Percentiles rank a stretch among this genome's conserved stretches.
Evolutionary conservation across 352 stramenopile species (phyloP).

Genomic region (Phytopythium boreale): DNA sequence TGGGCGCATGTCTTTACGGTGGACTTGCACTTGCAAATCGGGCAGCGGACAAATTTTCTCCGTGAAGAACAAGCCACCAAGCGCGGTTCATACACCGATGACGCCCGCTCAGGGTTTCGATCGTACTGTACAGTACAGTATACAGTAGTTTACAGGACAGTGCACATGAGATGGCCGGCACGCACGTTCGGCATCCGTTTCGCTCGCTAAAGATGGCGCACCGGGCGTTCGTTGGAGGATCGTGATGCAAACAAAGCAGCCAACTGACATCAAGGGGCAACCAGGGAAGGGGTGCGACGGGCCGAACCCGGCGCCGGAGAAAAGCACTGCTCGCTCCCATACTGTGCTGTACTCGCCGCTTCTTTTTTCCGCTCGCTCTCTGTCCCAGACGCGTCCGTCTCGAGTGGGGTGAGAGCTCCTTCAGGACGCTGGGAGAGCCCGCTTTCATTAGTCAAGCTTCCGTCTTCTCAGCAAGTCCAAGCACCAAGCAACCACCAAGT

Average conservation of each 20-base stretch:
- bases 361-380: too few relatives aligned
- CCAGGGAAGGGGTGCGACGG: background rate
- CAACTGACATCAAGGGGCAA: too few relatives aligned
- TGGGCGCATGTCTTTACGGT: background rate
- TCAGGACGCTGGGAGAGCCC: background rate
- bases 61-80: background rate
- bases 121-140: background rate
- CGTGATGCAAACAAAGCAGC: too few relatives aligned
- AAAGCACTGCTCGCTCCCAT: background rate
- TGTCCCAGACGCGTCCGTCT: background rate
- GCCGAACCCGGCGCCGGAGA: background rate
- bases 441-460: conserved; percentile 5
- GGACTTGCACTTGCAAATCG: background rate
- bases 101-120: background rate
- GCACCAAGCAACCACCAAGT: background rate
- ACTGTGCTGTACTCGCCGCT: too few relatives aligned
- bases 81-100: background rate
- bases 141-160: too few relatives aligned
- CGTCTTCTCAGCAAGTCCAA: conserved; percentile 2
- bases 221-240: too few relatives aligned
- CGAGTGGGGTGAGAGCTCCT: background rate
- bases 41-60: background rate
- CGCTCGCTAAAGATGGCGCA: background rate
- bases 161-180: background rate
- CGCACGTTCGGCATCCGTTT: background rate